Base-by-base conservation (phyloP, 108 stramenopile genomes). In the Pseudonitzschia multistriata region DNA sequence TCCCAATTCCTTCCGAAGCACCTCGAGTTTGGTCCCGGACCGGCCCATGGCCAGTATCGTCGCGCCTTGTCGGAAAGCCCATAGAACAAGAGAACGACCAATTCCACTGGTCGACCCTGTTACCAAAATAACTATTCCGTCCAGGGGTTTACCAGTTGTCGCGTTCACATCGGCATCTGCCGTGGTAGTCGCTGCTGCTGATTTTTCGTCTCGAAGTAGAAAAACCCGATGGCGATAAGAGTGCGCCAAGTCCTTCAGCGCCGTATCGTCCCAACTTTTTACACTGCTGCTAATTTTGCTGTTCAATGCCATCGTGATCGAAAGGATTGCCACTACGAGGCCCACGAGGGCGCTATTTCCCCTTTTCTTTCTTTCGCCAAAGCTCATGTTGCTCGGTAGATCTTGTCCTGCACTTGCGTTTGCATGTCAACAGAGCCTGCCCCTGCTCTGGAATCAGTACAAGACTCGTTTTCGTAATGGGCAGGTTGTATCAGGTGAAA, bases 31-130 rank as follows among this genome's bases (percentile, higher is more conserved):
- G 24, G 42, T 11, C 15, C 40, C 3, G 15, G 77, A 79, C 48
- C 85, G 61, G 34, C 82, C 85, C 19, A 83, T 77, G 5, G 70
- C 80, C 27, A 86, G 25, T 5, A 87, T 79, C 5, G 76, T 82
- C 15, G 86, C 86, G 35, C 86, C 86, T 50, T 70, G 40, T 30
- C 17, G 24, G 24, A 52, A 64, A 21, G 83, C 22, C 5, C 29
- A 33, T 33, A 42, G 57, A n/a, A 78, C 61, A 14, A 81, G 40
- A 0, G 39, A 72, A 17, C 71, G 52, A 3, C 86, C 86, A 47
- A 87, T 80, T 11, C 86, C 86, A 21, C 65, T 54, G 0, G 86
- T 87, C 10, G 76, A 66, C 7, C 83, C 86, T 2, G 86, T 87
- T 19, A 84, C 62, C 3, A 66, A 79, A 37, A 81, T 57, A 28